These are phyloP conservation scores for Aspergillus ruber DNA, from an alignment of 2,329 filamentous ascomycete genomes.

Conservation along the genomic window DNA sequence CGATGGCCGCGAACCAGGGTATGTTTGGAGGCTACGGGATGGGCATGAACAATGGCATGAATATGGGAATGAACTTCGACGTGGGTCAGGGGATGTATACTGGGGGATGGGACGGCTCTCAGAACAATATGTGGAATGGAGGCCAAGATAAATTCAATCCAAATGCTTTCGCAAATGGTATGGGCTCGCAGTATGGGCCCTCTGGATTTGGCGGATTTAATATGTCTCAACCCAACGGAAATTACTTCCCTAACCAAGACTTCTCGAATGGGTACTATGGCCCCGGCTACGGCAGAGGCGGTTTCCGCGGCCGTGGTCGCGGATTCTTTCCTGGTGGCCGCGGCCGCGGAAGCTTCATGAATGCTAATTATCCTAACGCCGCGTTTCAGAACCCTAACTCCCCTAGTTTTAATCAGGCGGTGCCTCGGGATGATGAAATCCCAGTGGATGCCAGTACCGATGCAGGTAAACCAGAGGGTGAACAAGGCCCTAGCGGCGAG, in stretches of 20 bases:
- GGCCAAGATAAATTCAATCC: conserved; percentile 84
- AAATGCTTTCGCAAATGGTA: conserved; percentile 68
- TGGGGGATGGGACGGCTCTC: conserved; percentile 72
- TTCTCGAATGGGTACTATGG: conserved; percentile 72
- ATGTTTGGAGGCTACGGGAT: conserved; percentile 52
- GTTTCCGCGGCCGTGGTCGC: conserved; percentile 55
- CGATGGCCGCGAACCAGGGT: conserved; percentile 43
- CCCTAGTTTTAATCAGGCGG: conserved; percentile 21
- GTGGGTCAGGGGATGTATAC: conserved; percentile 55
- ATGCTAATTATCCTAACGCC: conserved; percentile 29
- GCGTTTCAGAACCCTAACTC: conserved; percentile 25
- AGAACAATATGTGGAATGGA: conserved; percentile 68
- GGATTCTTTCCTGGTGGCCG: conserved; percentile 47
- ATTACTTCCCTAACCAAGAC: conserved; percentile 62
- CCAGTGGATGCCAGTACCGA: conserved; percentile 11
- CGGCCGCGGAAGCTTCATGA: conserved; percentile 32
- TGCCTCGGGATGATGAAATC: conserved; percentile 6
- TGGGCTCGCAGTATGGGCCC: conserved; percentile 76
- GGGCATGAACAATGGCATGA: conserved; percentile 71
- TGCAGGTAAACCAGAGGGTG: conserved; percentile 25
- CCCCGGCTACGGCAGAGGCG: conserved; percentile 61
- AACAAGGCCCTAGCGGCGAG: conserved; percentile 28
- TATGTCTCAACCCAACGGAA: conserved; percentile 73
- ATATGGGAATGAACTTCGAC: conserved; percentile 61
- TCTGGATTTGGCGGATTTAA: conserved; percentile 62